Evolutionary conservation across 805 yeast species (phyloP), one percentile per base, ranked within the genome.

Genomic region (Starmerella floricola): DNA sequence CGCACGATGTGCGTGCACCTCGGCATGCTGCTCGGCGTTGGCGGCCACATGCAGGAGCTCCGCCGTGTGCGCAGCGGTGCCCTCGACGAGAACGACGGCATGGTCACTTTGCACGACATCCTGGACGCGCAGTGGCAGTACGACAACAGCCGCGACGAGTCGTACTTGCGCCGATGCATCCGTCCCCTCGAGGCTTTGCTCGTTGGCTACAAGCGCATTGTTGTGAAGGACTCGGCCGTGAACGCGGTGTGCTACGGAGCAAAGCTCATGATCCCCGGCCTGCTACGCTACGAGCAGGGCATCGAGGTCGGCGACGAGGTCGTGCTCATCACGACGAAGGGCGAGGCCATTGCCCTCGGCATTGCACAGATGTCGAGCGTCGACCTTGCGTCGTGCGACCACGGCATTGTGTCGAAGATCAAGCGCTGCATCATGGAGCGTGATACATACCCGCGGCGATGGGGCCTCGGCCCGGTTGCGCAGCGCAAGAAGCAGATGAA

Each of bases 361-460:
- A 79, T 87, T 66, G 96, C 97, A 46, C 96, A 88, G 69, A 91
- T 91, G 98, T 80, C 97, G 45, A 85, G 96, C 46, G 96, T 87
- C 47, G 98, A 91, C 62, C 73, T 91, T 57, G 87, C 95, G 48
- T 68, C 91, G 26, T 88, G 97, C 67, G 98, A 91, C 66, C 98
- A 91, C 62, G 98, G 98, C 59, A 86, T 87, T 47, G 98, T 88
- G 59, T 95, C 98, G 54, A 86, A 84, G 72, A 94, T 91, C 60
- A 91, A 91, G 75, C 83, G 98, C 72, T 88, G 97, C 72, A 91
- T 91, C 58, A 91, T 91, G 98, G 98, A 91, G 71, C 80, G 98
- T 71, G 98, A 91, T 65, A 76, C 94, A 40, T 91, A 91, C 66
- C 98, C 98, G 68, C 82, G 98, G 74, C 80, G 96, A 74, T 91